Conservation (phyloP, 2,329 filamentous ascomycete genomes). For the Blumeria graminis region DNA sequence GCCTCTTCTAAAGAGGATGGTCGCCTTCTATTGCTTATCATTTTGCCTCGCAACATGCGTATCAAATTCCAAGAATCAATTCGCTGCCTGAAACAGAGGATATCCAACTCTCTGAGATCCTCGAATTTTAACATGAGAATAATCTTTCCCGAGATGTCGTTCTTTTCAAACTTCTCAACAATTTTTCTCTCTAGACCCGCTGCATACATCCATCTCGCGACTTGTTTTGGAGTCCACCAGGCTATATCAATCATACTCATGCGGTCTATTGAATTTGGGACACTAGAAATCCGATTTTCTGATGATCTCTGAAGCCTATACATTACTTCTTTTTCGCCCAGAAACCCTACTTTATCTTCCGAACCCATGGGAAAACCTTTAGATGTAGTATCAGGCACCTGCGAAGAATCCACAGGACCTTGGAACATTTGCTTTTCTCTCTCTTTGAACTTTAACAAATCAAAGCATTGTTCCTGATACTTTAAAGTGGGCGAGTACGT, state of each 20-base stretch:
- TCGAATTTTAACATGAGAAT: constrained; percentile 81
- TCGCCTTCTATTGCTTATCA: too few relatives aligned
- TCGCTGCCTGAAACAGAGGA: constrained; percentile 58
- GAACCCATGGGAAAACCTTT: too few relatives aligned
- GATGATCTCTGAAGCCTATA: too few relatives aligned
- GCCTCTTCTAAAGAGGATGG: too few relatives aligned
- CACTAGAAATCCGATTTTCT: constrained; percentile 16
- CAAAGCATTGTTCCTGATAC: constrained; percentile 23
- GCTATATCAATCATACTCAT: constrained; percentile 35
- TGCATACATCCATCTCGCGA: constrained; percentile 69
- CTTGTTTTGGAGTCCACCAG: constrained; percentile 49
- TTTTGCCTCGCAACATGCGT: constrained; percentile 25
- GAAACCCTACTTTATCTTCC: too few relatives aligned
- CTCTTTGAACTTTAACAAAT: too few relatives aligned
- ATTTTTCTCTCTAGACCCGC: constrained; percentile 54
- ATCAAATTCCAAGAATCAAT: constrained; percentile 65
- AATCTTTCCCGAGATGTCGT: constrained; percentile 78
- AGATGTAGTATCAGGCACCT: constrained; percentile 16
- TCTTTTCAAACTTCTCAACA: constrained; percentile 65
- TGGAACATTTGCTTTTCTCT: constrained; percentile 44
- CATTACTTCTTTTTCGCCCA: too few relatives aligned
- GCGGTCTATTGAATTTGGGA: constrained; percentile 26
- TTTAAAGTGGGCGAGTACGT: constrained; percentile 50
- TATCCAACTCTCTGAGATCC: constrained; percentile 59
- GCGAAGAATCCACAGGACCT: constrained; percentile 36